A percentile compares a stretch with the other conserved stretches of the same genome.
These are phyloP conservation scores for Plasmodium ovale DNA, from an alignment of 169 alveolate species.

Conservation along the genomic window DNA sequence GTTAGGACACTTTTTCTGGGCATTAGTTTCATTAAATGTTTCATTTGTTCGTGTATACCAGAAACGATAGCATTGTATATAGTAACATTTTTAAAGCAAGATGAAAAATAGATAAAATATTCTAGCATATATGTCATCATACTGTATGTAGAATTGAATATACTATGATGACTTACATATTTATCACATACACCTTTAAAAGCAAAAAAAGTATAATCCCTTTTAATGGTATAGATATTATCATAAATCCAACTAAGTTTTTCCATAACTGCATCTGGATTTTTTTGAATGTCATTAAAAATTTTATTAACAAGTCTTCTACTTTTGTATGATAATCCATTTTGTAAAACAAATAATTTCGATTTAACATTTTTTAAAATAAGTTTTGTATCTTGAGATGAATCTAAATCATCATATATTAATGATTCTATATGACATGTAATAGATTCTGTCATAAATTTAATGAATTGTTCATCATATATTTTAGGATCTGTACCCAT, in stretches of 20 bases:
- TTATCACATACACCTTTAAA: neutral
- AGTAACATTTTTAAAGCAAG: conserved; percentile 47
- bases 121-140: neutral
- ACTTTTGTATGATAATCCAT: conserved; percentile 31
- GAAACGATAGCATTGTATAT: conserved; percentile 23
- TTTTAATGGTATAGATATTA: neutral
- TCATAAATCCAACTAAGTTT: conserved; percentile 11
- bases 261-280: neutral
- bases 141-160: neutral
- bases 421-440: conserved; percentile 48
- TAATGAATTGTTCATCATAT: conserved; percentile 23
- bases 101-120: neutral
- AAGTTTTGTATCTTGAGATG: conserved; percentile 16
- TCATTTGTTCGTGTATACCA: conserved; percentile 23
- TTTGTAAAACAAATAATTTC: conserved; percentile 26
- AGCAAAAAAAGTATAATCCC: conserved; percentile 3
- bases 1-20: conserved; percentile 12
- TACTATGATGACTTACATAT: neutral
- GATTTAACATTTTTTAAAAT: neutral
- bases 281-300: conserved; percentile 15
- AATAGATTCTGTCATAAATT: conserved; percentile 39
- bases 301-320: conserved; percentile 6
- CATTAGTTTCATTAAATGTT: conserved; percentile 8
- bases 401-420: conserved; percentile 14
- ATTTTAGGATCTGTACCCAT: neutral